phyloP scores from a whole-genome alignment of 139 green algal genomes.

The Tetradesmus obliquus region DNA sequence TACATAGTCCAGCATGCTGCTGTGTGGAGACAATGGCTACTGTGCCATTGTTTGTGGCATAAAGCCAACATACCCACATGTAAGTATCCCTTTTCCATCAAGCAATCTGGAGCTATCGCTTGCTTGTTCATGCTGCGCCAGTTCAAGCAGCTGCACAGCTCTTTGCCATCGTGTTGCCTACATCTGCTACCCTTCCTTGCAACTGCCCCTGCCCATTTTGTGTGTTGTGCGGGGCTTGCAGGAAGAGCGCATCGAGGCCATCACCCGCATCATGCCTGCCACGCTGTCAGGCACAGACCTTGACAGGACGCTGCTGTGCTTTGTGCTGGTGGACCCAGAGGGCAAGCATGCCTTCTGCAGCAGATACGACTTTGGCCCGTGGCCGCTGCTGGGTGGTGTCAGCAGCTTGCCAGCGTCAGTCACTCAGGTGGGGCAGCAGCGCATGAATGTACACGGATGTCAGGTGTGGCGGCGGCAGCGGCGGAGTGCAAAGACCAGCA shows the following conservation, averaged over 20 bases:
- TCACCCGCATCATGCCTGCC: conserved; percentile 53
- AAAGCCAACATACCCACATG: no score
- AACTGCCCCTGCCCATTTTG: background rate
- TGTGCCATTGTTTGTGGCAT: no score
- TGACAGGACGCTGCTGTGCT: conserved; percentile 89
- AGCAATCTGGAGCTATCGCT: background rate
- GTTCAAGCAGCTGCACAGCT: background rate
- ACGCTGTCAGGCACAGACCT: conserved; percentile 13
- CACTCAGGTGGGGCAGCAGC: conserved; percentile 46
- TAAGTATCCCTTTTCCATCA: background rate
- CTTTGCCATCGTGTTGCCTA: background rate
- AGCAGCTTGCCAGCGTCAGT: conserved; percentile 37
- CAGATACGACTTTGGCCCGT: conserved; percentile 94
- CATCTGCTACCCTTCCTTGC: background rate
- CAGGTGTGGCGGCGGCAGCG: background rate
- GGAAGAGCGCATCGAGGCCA: conserved; percentile 57
- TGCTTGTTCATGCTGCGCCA: background rate
- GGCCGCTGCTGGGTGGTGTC: conserved; percentile 84
- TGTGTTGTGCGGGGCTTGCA: conserved; percentile 28
- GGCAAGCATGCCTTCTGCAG: conserved; percentile 84
- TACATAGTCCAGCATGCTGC: no score
- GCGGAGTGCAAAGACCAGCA: background rate
- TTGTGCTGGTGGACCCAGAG: conserved; percentile 85
- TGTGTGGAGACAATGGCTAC: no score
- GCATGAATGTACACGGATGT: background rate